Percentiles rank a stretch among this genome's conserved stretches.
Evolutionary conservation across 2,329 filamentous ascomycete species (phyloP).

Genomic region (Erysiphe pulchra): DNA sequence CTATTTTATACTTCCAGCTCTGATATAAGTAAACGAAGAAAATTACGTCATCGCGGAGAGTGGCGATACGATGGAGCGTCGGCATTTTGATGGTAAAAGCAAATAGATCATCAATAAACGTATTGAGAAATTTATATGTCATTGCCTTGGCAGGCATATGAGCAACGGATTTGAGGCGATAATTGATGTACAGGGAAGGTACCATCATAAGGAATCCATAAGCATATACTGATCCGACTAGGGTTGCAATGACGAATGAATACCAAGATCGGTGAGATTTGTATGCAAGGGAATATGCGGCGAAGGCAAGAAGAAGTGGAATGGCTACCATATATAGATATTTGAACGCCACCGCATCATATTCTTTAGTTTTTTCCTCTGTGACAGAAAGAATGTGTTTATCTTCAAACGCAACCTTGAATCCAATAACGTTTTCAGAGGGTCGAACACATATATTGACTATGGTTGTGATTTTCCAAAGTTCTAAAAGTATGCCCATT

Average conservation of each 20-base stretch:
- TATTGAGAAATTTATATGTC: conserved; percentile 97
- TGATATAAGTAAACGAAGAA: conserved; percentile 98
- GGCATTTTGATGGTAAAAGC: conserved; percentile 99
- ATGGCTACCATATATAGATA: conserved; percentile 89
- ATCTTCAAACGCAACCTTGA: conserved; percentile 68
- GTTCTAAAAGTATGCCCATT: conserved; percentile 36
- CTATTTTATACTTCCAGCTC: conserved; percentile 72
- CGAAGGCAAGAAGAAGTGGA: conserved; percentile 71
- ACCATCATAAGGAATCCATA: conserved; percentile 99
- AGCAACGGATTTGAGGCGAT: conserved; percentile 79
- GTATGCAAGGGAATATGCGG: conserved; percentile 73
- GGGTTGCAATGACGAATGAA: conserved; percentile 78
- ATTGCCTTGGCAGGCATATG: conserved; percentile 94
- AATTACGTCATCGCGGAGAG: conserved; percentile 82
- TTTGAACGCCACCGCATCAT: conserved; percentile 91
- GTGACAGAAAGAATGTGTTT: conserved; percentile 90
- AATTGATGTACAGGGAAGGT: conserved; percentile 93
- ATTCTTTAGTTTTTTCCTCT: conserved; percentile 94
- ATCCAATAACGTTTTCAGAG: conserved; percentile 47
- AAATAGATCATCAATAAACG: conserved; percentile 95
- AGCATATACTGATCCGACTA: conserved; percentile 88
- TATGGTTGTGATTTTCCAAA: conserved; percentile 91
- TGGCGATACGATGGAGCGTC: conserved; percentile 71
- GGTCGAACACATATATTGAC: conserved; percentile 67
- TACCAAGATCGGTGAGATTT: conserved; percentile 97